phyloP scores from a whole-genome alignment of 306 rosid genomes.

The Inga laurina region DNA sequence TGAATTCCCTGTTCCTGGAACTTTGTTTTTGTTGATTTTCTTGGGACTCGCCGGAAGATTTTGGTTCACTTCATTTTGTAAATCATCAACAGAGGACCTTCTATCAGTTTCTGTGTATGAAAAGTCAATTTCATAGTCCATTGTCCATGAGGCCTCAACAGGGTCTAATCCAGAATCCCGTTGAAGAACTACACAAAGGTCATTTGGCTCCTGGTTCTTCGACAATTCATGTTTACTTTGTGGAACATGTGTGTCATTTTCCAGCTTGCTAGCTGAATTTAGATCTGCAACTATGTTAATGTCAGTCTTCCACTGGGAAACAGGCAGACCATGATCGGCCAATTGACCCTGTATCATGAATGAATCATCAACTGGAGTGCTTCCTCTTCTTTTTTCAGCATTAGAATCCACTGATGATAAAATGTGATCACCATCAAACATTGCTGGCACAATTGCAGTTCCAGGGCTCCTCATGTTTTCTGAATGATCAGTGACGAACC shows the following conservation, averaged over 20 bases:
- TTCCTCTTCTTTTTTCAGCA: conserved; percentile 36
- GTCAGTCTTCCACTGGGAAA: conserved; percentile 55
- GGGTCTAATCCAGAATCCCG: conserved; percentile 50
- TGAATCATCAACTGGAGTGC: conserved; percentile 52
- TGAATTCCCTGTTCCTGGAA: conserved; percentile 37
- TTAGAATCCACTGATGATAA: conserved; percentile 32
- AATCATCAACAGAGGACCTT: conserved; percentile 40
- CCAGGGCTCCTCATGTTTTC: conserved; percentile 37
- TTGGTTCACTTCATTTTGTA: conserved; percentile 35
- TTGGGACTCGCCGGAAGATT: conserved; percentile 37
- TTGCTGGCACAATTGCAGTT: conserved; percentile 15
- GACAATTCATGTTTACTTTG: conserved; percentile 37
- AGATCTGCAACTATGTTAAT: conserved; percentile 48
- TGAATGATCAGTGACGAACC: conserved; percentile 51
- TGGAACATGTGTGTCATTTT: conserved; percentile 28
- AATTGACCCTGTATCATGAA: conserved; percentile 62
- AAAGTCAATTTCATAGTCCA: conserved; percentile 56
- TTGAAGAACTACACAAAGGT: conserved; percentile 53
- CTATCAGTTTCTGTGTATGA: conserved; percentile 44
- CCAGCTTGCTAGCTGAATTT: conserved; percentile 36
- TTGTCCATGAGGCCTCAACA: conserved; percentile 37
- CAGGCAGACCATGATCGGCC: conserved; percentile 34
- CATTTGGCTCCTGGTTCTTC: conserved; percentile 47
- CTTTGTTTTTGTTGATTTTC: conserved; percentile 46
- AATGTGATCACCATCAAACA: conserved; percentile 42